Evolutionary conservation across 73 alveolate species (phyloP).

Genomic region (Paramecium sonneborni): DNA sequence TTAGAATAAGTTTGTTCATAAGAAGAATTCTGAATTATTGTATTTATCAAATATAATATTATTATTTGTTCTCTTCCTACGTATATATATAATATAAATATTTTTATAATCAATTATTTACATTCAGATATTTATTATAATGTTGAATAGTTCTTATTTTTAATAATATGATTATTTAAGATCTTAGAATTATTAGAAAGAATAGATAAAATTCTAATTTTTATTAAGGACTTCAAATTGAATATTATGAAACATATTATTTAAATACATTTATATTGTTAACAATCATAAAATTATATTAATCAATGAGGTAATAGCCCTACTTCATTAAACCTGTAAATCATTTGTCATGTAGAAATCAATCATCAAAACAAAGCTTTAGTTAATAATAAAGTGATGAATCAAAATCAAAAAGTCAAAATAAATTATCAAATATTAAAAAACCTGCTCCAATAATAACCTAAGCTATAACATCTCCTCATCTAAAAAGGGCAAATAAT

Average conservation of each 20-base stretch:
- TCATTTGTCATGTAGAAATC: background rate
- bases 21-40: background rate
- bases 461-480: background rate
- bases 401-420: background rate
- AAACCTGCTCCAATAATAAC: background rate
- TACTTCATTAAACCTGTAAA: slow-evolving; percentile 23
- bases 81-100: no score
- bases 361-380: background rate
- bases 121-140: no score
- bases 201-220: background rate
- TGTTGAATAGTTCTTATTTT: no score
- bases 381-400: background rate
- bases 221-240: background rate
- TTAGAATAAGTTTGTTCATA: background rate
- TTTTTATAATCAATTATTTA: no score
- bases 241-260: background rate
- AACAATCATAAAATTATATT: background rate
- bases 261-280: background rate
- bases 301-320: slow-evolving; percentile 23
- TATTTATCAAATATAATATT: background rate
- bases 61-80: no score
- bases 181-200: no score
- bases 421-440: background rate
- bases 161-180: no score
- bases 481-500: background rate